These are phyloP conservation scores for Diaporthe eres DNA, from an alignment of 2,329 filamentous ascomycete genomes.

Conservation along the genomic window DNA sequence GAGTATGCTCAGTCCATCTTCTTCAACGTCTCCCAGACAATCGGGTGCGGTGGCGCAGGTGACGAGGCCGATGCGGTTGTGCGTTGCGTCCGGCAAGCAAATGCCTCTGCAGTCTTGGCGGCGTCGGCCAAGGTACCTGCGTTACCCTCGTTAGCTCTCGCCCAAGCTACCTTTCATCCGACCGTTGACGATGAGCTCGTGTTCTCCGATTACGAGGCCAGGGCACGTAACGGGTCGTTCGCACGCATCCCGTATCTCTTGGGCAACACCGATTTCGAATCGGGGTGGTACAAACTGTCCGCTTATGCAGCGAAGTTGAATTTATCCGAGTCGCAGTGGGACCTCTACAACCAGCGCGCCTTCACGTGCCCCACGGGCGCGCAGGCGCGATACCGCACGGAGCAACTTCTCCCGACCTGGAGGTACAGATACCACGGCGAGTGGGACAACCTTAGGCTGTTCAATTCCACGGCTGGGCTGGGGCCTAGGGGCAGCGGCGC, in stretches of 20 bases:
- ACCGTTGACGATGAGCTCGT: conserved; percentile 35
- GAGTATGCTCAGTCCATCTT: conserved; percentile 34
- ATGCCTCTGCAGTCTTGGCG: conserved; percentile 26
- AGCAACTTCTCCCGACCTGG: conserved; percentile 29
- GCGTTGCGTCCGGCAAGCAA: conserved; percentile 25
- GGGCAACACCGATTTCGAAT: conserved; percentile 28
- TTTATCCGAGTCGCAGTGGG: conserved; percentile 18
- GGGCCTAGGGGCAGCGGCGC: conserved; percentile 26
- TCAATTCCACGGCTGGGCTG: conserved; percentile 22
- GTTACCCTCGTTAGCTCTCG: conserved; percentile 13
- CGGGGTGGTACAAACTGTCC: conserved; percentile 33
- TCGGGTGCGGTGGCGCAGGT: conserved; percentile 28
- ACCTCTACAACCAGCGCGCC: conserved; percentile 31
- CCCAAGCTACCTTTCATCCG: conserved; percentile 30
- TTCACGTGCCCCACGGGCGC: conserved; percentile 30
- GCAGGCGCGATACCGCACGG: conserved; percentile 21
- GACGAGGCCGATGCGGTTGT: conserved; percentile 10
- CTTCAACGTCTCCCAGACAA: conserved; percentile 33
- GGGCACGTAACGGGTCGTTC: conserved; percentile 30
- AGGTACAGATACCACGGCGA: conserved; percentile 33
- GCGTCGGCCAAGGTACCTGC: conserved; percentile 17
- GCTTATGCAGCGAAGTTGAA: conserved; percentile 28
- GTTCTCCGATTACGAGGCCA: conserved; percentile 33
- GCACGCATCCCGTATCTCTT: conserved; percentile 28
- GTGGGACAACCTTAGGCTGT: conserved; percentile 31